phyloP scores from a whole-genome alignment of 257 asterid genomes.

The Ehretia macrophylla region DNA sequence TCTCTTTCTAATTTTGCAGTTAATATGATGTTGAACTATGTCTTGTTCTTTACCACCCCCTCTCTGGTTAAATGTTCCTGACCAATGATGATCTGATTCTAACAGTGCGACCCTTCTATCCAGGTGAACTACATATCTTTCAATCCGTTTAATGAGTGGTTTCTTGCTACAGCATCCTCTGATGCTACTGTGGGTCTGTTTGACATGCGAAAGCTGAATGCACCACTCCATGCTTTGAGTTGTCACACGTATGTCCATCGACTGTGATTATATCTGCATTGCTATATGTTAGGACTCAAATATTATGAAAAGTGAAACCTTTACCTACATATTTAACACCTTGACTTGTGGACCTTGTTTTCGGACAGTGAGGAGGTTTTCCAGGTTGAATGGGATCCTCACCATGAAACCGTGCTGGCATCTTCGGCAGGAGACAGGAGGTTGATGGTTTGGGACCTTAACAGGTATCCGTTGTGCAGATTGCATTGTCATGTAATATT shows the following conservation, averaged over 20 bases:
- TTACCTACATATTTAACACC: neutral
- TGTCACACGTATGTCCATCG: slow-evolving; percentile 63
- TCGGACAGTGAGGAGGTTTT: slow-evolving; percentile 79
- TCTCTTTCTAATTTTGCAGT: too few species aligned
- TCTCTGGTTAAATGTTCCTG: too few species aligned
- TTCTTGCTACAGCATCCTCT: slow-evolving; percentile 93
- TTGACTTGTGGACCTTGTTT: neutral
- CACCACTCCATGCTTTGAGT: slow-evolving; percentile 74
- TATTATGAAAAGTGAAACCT: neutral
- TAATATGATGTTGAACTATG: too few species aligned
- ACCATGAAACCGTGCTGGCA: slow-evolving; percentile 89
- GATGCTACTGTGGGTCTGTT: slow-evolving; percentile 88
- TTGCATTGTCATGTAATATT: neutral
- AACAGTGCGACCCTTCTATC: slow-evolving; percentile 9
- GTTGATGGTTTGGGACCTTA: slow-evolving; percentile 94
- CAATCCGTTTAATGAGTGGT: slow-evolving; percentile 89
- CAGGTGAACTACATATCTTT: slow-evolving; percentile 91
- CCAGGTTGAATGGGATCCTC: slow-evolving; percentile 99
- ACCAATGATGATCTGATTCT: too few species aligned
- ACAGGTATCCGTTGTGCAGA: slow-evolving; percentile 43
- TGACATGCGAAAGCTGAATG: slow-evolving; percentile 74
- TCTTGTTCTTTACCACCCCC: too few species aligned
- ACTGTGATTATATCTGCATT: slow-evolving; percentile 4
- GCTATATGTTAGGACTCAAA: neutral
- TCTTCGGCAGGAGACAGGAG: slow-evolving; percentile 93